A percentile compares a stretch with the other conserved stretches of the same genome.
Evolutionary conservation across 176 grass and related monocot genomes (phyloP).

Genomic region (Triticum monococcum): DNA sequence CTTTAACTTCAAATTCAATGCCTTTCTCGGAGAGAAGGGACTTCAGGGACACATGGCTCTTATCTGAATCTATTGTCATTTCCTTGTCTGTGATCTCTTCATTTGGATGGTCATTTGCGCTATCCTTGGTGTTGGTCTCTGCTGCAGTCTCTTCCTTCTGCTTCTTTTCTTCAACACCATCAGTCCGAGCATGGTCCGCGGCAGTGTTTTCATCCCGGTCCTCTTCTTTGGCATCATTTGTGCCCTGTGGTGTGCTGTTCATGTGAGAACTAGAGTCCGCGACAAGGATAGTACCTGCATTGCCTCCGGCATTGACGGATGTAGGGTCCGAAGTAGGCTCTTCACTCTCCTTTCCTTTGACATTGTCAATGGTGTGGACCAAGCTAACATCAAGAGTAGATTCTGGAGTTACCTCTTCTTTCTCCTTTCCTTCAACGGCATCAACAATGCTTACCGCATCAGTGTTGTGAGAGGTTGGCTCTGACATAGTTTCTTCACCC

Average conservation of each 20-base stretch:
- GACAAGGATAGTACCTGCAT: not conserved
- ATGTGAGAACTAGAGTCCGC: not conserved
- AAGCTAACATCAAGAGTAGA: not conserved
- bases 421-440: not conserved
- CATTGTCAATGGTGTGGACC: not conserved
- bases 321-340: not conserved
- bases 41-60: conserved; percentile 47
- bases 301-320: not conserved
- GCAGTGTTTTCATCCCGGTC: not conserved
- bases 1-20: conserved; percentile 42
- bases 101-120: not conserved
- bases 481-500: not conserved
- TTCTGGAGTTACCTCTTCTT: not conserved
- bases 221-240: not conserved
- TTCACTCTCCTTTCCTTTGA: not conserved
- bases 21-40: conserved; percentile 49
- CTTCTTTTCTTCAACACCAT: not conserved
- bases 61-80: conserved; percentile 39
- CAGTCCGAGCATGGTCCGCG: not conserved
- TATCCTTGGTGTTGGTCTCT: conserved; percentile 25
- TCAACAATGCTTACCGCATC: not conserved
- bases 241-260: not conserved
- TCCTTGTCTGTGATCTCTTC: conserved; percentile 51
- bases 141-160: not conserved
- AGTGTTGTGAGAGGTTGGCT: not conserved